Conservation (phyloP, 306 rosid species). For the Prunus mira region DNA sequence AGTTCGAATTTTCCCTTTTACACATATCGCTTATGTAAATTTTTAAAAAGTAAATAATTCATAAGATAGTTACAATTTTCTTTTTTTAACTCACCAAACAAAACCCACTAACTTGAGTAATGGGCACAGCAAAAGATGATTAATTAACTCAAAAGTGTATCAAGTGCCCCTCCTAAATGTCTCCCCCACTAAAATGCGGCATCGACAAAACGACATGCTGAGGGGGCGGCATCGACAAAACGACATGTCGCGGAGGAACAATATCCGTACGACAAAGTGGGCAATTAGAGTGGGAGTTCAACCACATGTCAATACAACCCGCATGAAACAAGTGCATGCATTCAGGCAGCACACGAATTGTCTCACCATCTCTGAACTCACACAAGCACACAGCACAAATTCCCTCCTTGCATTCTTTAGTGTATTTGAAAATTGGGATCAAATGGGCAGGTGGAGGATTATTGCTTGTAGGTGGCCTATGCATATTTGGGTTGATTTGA, state of each 20-base stretch:
- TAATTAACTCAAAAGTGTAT: not conserved
- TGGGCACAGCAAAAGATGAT: not conserved
- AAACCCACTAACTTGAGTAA: not conserved
- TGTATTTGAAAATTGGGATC: slow-evolving; percentile 6
- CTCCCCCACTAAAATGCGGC: not conserved
- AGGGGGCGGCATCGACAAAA: not conserved
- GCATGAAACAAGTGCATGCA: slow-evolving; percentile 27
- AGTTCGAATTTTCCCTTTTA: fast-evolving
- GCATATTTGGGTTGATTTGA: not conserved
- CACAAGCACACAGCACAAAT: slow-evolving; percentile 22
- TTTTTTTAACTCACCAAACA: no score
- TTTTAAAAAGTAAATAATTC: no score
- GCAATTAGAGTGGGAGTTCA: slow-evolving; percentile 11
- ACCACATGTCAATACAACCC: slow-evolving; percentile 19
- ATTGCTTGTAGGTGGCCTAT: not conserved
- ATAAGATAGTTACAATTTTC: no score
- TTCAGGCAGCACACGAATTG: slow-evolving; percentile 6
- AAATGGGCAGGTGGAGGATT: not conserved
- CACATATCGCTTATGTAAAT: fast-evolving
- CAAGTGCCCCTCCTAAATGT: not conserved
- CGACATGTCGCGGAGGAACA: not conserved
- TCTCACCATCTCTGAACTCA: slow-evolving; percentile 18
- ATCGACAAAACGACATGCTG: not conserved
- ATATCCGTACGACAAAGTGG: slow-evolving; percentile 23
- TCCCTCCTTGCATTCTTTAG: slow-evolving; percentile 1